Conservation (phyloP, 129 eudicot genomes). For the Sambucus nigra region DNA sequence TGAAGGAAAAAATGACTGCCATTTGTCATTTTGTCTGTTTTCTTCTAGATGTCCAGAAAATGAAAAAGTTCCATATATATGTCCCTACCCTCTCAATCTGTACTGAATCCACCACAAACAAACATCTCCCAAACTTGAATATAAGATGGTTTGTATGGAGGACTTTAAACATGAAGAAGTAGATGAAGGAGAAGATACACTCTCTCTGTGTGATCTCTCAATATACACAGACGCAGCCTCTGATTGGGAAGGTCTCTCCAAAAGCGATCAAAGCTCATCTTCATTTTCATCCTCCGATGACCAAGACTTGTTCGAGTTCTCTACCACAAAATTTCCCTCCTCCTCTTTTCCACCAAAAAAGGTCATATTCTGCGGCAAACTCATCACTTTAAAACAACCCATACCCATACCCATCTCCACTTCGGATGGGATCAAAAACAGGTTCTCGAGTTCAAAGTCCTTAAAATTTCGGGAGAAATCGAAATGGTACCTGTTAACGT, state of each 20-base stretch:
- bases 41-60: too few species aligned
- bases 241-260: neutral
- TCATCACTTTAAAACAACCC: slow-evolving; percentile 17
- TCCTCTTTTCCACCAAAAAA: slow-evolving; percentile 15
- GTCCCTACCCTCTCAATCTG: too few species aligned
- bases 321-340: slow-evolving; percentile 13
- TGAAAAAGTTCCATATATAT: too few species aligned
- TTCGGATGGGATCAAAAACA: neutral
- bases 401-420: neutral
- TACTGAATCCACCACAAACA: too few species aligned
- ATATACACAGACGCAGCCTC: neutral
- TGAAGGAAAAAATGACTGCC: too few species aligned
- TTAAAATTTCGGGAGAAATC: neutral
- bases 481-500: neutral
- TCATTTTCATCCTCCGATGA: slow-evolving; percentile 16
- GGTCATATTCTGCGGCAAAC: slow-evolving; percentile 13
- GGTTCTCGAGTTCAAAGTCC: neutral
- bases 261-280: slow-evolving; percentile 9
- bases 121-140: too few species aligned
- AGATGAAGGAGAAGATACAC: neutral
- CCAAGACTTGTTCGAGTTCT: slow-evolving; percentile 25
- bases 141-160: too few species aligned
- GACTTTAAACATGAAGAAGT: neutral
- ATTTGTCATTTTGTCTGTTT: too few species aligned
- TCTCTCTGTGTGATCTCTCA: slow-evolving; percentile 10